Evolutionary conservation across 1,284 basidiomycete genomes (phyloP).

Genomic region (Fereydounia khargensis): DNA sequence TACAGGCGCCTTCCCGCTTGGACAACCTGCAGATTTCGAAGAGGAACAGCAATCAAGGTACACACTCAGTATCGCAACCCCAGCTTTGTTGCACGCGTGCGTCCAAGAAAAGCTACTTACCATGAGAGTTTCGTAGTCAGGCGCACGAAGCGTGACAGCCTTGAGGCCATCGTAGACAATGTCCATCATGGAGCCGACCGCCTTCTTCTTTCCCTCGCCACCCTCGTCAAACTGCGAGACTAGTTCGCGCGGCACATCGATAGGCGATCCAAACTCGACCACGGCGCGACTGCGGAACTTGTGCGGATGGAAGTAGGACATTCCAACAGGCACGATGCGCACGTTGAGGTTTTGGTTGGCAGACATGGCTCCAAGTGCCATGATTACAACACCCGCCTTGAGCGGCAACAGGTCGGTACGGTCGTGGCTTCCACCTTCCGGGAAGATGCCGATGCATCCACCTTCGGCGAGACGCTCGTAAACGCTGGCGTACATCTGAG

Average conservation of each 20-base stretch:
- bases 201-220: constrained; percentile 82
- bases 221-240: constrained; percentile 89
- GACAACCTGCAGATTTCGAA: too few species aligned
- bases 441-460: constrained; percentile 66
- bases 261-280: constrained; percentile 89
- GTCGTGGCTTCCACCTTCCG: constrained; percentile 56
- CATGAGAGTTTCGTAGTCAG: constrained; percentile 98
- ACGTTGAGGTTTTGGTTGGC: constrained; percentile 52
- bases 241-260: constrained; percentile 81
- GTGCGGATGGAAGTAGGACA: constrained; percentile 58
- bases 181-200: constrained; percentile 84
- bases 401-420: constrained; percentile 56
- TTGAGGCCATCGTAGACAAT: constrained; percentile 94
- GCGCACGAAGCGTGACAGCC: constrained; percentile 91
- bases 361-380: constrained; percentile 58
- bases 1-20: constrained; percentile 94
- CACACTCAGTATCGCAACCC: too few species aligned
- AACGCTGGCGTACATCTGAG: constrained; percentile 90
- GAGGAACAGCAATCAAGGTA: too few species aligned
- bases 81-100: constrained; percentile 1
- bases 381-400: constrained; percentile 57
- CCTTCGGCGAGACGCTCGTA: constrained; percentile 83
- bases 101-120: too few species aligned
- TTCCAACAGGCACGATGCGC: constrained; percentile 55
- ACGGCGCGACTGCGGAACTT: constrained; percentile 63